Evolutionary conservation across 2,329 filamentous ascomycete genomes (phyloP).

Genomic region (Pezicula carpinea): DNA sequence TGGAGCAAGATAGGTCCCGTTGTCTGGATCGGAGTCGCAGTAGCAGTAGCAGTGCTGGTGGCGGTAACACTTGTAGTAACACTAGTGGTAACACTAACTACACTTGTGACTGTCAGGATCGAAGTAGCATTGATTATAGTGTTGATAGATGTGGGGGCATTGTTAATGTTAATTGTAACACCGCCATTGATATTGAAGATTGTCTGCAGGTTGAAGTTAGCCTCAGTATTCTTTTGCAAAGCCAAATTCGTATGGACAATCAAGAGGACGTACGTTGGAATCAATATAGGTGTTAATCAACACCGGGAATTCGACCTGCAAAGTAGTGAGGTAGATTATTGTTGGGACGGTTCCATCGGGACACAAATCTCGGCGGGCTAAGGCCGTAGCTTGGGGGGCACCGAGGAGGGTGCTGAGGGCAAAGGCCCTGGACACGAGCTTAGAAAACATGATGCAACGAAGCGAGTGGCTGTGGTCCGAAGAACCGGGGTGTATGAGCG

Average conservation of each 20-base stretch:
- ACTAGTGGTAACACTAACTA: background rate
- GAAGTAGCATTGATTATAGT: background rate
- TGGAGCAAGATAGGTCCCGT: no score
- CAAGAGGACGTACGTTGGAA: no score
- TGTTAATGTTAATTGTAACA: background rate
- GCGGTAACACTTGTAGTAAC: no score
- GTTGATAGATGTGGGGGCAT: background rate
- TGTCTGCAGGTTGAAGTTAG: no score
- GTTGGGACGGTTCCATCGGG: background rate
- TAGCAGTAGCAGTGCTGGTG: background rate
- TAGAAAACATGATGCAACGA: conserved; percentile 1
- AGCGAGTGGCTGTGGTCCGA: background rate
- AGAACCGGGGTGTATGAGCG: background rate
- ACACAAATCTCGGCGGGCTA: background rate
- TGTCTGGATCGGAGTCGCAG: background rate
- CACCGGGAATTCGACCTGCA: background rate
- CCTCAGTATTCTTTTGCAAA: no score
- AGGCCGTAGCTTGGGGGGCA: background rate
- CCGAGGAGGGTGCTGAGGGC: background rate
- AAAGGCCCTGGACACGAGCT: background rate
- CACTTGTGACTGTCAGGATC: background rate
- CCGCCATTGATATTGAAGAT: background rate
- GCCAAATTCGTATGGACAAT: no score
- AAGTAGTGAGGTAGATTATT: background rate
- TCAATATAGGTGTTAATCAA: background rate